Base-by-base conservation (phyloP, 2,329 filamentous ascomycete species). In the Westerdykella sp. region DNA sequence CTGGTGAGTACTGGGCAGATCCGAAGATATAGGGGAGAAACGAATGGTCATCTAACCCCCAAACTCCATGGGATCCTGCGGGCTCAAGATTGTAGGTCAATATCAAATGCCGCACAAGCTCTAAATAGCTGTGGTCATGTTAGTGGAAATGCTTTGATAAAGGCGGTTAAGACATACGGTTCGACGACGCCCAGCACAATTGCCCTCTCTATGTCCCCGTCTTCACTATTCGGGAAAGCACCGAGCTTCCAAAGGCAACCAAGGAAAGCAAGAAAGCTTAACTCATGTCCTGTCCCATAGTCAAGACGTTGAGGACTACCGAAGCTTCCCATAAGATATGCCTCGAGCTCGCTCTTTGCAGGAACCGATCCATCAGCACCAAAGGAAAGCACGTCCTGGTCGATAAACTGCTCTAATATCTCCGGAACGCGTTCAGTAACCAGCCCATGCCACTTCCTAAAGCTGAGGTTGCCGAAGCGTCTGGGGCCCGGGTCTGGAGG, bases 41-140 rank as follows among this genome's bases (percentile, higher is more conserved):
- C 7, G 82, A 90, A 68, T 98, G 91, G 65, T 98, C 93, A 63
- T 98, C 93, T n/a, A 98, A 76, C 15, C 93, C 93, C 93, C 93
- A 98, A 15, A 98, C 93, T 3, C 93, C 93, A 62, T 97, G 93
- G 1, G 91, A 95, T 2, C 93, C 93, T 5, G 93, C 93, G 4
- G 93, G 93, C 62, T 98, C 93, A 15, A 98, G 79, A 1, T 84
- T 96, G 65, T 97, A 98, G 2, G 83, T 91, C 40, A 87, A 73
- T 55, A 98, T 96, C 9, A 98, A 75, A 34, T 78, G 81, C 32
- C 93, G 83, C 37, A 95, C 75, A 2, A 97, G 82, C 25, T 74
- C 72, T n/a, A 95, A 73, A 59, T 95, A 95, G 34, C 85, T 88
- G 57, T 13, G 18, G 31, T 15, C 5, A 41, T 14, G 42, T 55